Evolutionary conservation across 345 rosid species (phyloP), one percentile per base, ranked within the genome.

Genomic region (Fremontodendron californicum): DNA sequence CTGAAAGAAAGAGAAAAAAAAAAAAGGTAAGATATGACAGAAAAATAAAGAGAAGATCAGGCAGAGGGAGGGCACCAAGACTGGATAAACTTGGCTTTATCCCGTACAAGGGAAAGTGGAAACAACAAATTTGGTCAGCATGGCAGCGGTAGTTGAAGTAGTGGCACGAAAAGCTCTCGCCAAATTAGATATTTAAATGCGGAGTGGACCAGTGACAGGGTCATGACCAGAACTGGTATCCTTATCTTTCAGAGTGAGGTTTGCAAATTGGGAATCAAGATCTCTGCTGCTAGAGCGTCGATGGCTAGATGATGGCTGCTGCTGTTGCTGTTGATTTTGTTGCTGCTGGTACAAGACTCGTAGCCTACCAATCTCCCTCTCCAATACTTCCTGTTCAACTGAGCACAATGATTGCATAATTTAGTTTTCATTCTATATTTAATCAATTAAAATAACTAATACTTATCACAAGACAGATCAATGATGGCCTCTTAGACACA

Each of bases 361-460:
- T 54, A 96, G 85, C 88, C 98, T 91, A 77, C 93, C 93, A 67
- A 92, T 88, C 84, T 96, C 98, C 86, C 94, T 91, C 86, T 94
- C 99, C 82, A 96, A 84, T 79, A 96, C 89, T 49, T 96, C 97
- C 25, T 96, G 99, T 85, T 96, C 99, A 92, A 96, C 99, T 96
- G 91, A 73, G 80, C 70, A 84, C 46, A 57, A 16, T 33, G 49
- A 25, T 60, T 61, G 23, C 55, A 66, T 40, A 40, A 11, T 71
- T 74, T 76, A 76, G 69, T 43, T 35, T 72, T 46, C 65, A 48
- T 39, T 65, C 18, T 25, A 76, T 40, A 43, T 49, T 27, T 19
- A 65, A 35, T 21, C 11, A 27, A 43, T 31, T 39, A 39, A 66
- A 54, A 69, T 39, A 40, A 51, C 13, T 31, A 49, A 23, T 51